Evolutionary conservation across 2,329 filamentous ascomycete genomes (phyloP), one percentile per base, ranked within the genome.

Genomic region (Fusarium sp.): DNA sequence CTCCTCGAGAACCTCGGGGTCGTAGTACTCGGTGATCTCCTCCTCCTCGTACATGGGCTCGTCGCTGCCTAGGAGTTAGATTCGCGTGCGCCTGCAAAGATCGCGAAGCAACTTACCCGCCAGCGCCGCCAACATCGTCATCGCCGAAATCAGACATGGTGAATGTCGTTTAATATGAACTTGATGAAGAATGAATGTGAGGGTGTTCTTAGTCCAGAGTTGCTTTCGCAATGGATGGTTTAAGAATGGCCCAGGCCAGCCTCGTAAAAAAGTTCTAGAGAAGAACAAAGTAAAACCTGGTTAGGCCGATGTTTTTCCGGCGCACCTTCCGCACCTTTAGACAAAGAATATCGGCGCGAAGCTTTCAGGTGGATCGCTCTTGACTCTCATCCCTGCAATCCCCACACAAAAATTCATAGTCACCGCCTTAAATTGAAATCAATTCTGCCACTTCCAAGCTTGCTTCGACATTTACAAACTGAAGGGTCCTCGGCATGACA

Each of bases 141-240:
- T 92, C 90, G 77, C 90, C 92, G 84, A 91, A 91, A 84, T 94
- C 92, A 83, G 92, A 94, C 92, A 94, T 94, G 25, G 65, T 83
- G 65, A 46, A 21, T 56, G 52, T 15, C 60, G 38, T 71, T 25
- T 18, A 49, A 35, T 60, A 47, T 40, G 32, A 35, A 9, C 35
- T 43, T 61, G 60, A 64, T 54, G 32, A 33, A 19, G 49, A 54
- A n/a, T n/a, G 47, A 54, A 25, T 30, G 42, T 38, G 60, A 42
- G 23, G 19, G 35, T 42, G 33, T 54, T 57, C 46, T 52, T 42
- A 56, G 47, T 53, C 23, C n/a, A 59, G 35, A 57, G 40, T 56
- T 62, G 50, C 47, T 47, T 62, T 54, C 47, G 46, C 54, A 76
- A 69, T 74, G 64, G 47, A 65, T 74, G 67, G 65, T 75, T 76